These are phyloP conservation scores for Zygotorulaspora florentina DNA, from an alignment of 805 yeast species.

Conservation along the genomic window DNA sequence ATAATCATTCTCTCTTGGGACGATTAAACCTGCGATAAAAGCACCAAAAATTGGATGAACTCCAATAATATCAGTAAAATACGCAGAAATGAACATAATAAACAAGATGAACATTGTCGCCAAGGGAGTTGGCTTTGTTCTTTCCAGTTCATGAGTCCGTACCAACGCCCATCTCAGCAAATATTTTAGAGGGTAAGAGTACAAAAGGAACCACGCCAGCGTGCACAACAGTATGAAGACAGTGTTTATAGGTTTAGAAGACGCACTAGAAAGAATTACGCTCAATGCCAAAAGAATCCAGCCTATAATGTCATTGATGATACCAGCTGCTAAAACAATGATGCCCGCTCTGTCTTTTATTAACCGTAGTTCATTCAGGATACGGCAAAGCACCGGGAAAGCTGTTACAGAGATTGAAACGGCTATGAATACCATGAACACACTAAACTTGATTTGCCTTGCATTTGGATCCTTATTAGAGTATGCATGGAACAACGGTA, in stretches of 20 bases:
- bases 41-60: slow-evolving; percentile 88
- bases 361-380: slow-evolving; percentile 65
- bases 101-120: slow-evolving; percentile 54
- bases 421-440: slow-evolving; percentile 75
- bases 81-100: slow-evolving; percentile 61
- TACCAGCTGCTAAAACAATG: slow-evolving; percentile 78
- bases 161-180: slow-evolving; percentile 43
- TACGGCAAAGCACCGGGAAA: slow-evolving; percentile 78
- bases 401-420: slow-evolving; percentile 85
- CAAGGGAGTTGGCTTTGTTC: slow-evolving; percentile 59
- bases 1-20: slow-evolving; percentile 73
- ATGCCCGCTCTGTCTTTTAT: slow-evolving; percentile 69
- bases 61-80: slow-evolving; percentile 78
- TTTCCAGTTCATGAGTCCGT: slow-evolving; percentile 51
- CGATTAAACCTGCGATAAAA: slow-evolving; percentile 67
- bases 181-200: slow-evolving; percentile 54
- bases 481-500: slow-evolving; percentile 61
- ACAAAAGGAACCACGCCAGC: slow-evolving; percentile 63
- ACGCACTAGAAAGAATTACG: slow-evolving; percentile 71
- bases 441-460: slow-evolving; percentile 53
- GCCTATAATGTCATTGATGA: slow-evolving; percentile 72
- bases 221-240: slow-evolving; percentile 64
- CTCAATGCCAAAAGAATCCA: slow-evolving; percentile 76
- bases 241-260: slow-evolving; percentile 57
- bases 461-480: slow-evolving; percentile 31